These are phyloP conservation scores for Parathielavia hyrcaniae DNA, from an alignment of 495 filamentous ascomycete species.

Conservation along the genomic window DNA sequence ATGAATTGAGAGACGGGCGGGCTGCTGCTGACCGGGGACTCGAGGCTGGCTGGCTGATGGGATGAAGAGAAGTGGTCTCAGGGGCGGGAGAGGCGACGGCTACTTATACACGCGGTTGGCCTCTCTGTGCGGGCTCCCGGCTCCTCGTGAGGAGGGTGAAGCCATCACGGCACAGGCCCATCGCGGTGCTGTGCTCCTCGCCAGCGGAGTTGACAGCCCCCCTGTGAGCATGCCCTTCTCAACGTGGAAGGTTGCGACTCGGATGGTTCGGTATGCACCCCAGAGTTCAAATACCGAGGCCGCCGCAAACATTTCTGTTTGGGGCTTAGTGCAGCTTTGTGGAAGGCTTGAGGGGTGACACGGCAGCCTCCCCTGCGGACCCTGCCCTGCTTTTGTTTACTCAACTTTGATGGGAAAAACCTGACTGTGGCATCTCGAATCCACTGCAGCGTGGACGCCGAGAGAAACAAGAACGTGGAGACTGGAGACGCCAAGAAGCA, in stretches of 20 bases:
- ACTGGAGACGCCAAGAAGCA: too few relatives aligned
- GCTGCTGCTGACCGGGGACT: background rate
- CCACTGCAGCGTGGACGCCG: too few relatives aligned
- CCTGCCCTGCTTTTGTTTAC: too few relatives aligned
- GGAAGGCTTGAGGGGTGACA: background rate
- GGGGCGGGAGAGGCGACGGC: background rate
- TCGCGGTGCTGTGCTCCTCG: slow-evolving; percentile 3
- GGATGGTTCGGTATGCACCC: background rate
- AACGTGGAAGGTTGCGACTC: too few relatives aligned
- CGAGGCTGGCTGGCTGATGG: slow-evolving; percentile 2
- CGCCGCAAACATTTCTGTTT: slow-evolving; percentile 11
- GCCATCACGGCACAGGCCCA: background rate
- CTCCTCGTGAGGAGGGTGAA: too few relatives aligned
- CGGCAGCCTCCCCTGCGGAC: too few relatives aligned
- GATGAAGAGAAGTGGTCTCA: background rate
- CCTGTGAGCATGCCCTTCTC: background rate
- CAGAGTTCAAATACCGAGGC: slow-evolving; percentile 5
- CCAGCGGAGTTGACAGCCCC: background rate
- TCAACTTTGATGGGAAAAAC: too few relatives aligned
- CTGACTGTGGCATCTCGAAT: too few relatives aligned
- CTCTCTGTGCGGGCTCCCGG: background rate
- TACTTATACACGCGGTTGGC: slow-evolving; percentile 4
- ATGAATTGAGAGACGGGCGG: background rate
- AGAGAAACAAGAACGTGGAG: too few relatives aligned
- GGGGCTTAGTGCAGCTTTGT: background rate